These are phyloP conservation scores for Termitomyces sp. DNA, from an alignment of 768 basidiomycete species.

Conservation along the genomic window DNA sequence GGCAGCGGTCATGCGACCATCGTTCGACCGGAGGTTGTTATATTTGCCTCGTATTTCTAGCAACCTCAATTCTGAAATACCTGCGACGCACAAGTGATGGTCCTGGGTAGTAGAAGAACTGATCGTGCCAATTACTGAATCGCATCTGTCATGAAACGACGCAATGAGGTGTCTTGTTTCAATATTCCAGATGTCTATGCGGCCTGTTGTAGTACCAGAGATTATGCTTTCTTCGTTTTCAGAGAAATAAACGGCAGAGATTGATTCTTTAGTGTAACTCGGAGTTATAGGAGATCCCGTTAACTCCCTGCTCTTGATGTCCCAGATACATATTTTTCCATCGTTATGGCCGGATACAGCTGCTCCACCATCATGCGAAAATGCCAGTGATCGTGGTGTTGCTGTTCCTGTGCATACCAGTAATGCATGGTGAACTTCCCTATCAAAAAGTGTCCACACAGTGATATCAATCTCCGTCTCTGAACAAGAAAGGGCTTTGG, in stretches of 20 bases:
- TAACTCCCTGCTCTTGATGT: not conserved
- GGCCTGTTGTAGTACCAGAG: not conserved
- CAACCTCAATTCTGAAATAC: not conserved
- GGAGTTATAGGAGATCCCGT: not conserved
- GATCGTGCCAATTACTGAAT: not conserved
- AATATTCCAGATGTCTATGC: not conserved
- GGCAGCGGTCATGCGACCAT: not conserved
- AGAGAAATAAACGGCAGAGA: not conserved
- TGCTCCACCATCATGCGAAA: not conserved
- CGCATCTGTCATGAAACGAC: not conserved
- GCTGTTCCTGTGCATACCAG: not conserved
- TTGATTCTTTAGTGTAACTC: not conserved
- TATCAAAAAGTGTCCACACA: not conserved
- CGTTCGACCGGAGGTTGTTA: not conserved
- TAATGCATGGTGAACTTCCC: not conserved
- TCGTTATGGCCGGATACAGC: not conserved
- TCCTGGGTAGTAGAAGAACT: not conserved
- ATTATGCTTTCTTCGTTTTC: not conserved
- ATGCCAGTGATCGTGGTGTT: not conserved
- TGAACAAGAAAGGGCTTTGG: not conserved
- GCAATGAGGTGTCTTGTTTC: not conserved
- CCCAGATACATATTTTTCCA: not conserved
- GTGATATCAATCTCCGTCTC: not conserved
- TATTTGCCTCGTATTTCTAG: not conserved
- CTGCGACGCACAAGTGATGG: not conserved